Conservation (phyloP, 2,329 filamentous ascomycete genomes). For the Penicillium sp. region DNA sequence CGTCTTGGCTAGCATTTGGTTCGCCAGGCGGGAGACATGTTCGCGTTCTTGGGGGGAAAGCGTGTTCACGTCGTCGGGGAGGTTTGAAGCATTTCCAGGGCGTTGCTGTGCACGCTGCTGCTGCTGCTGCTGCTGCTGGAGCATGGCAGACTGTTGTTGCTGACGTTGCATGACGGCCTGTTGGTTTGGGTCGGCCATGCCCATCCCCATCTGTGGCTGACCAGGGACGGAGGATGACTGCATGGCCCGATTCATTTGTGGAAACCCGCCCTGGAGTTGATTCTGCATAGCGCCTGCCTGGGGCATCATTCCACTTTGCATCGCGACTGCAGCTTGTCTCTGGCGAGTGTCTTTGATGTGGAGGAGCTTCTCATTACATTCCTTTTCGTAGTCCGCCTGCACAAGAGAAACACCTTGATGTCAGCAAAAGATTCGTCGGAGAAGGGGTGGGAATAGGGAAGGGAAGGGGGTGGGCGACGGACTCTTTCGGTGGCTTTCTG, state of each 20-base stretch:
- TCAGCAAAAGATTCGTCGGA: slow-evolving; percentile 9
- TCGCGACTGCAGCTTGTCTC: slow-evolving; percentile 42
- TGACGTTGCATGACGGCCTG: slow-evolving; percentile 36
- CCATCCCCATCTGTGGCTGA: slow-evolving; percentile 40
- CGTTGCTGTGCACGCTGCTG: slow-evolving; percentile 36
- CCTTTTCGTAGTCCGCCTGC: slow-evolving; percentile 45
- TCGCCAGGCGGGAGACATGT: slow-evolving; percentile 47
- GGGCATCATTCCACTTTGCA: slow-evolving; percentile 14
- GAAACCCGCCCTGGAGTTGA: slow-evolving; percentile 47
- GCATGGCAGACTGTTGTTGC: slow-evolving; percentile 32
- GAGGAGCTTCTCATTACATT: slow-evolving; percentile 45
- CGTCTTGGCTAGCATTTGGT: slow-evolving; percentile 47
- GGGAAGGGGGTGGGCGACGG: slow-evolving; percentile 6
- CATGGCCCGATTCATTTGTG: slow-evolving; percentile 52
- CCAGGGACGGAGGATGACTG: slow-evolving; percentile 50
- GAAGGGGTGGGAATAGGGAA: background rate
- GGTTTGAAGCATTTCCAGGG: slow-evolving; percentile 24
- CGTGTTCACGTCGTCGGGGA: slow-evolving; percentile 36
- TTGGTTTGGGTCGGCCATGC: slow-evolving; percentile 34
- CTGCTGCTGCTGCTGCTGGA: slow-evolving; percentile 27
- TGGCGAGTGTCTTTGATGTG: slow-evolving; percentile 47
- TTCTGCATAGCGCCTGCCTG: slow-evolving; percentile 39
- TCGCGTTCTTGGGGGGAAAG: slow-evolving; percentile 44
- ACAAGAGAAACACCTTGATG: background rate
- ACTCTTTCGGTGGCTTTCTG: slow-evolving; percentile 40